phyloP scores from a whole-genome alignment of 805 yeast species.

The Metschnikowia hibisci region DNA sequence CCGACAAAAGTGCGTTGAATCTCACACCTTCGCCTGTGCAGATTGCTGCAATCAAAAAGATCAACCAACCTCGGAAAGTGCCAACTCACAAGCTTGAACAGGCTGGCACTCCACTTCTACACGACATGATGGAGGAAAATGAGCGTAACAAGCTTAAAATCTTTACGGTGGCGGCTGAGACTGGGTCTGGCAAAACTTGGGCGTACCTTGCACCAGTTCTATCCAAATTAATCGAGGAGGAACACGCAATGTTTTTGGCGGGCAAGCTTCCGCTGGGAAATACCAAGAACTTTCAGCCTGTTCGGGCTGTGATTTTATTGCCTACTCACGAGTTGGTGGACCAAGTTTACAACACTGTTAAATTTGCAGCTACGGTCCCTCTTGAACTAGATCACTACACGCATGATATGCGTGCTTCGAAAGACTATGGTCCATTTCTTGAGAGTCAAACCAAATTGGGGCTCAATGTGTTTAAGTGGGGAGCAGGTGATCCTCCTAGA shows the following conservation, averaged over 20 bases:
- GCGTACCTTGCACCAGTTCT: conserved; percentile 79
- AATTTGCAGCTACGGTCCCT: conserved; percentile 24
- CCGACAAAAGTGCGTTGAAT: conserved; percentile 27
- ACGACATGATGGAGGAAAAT: conserved; percentile 27
- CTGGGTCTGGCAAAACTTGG: conserved; percentile 96
- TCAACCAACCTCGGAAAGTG: conserved; percentile 42
- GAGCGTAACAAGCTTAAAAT: conserved; percentile 43
- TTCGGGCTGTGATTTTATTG: conserved; percentile 71
- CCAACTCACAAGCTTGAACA: conserved; percentile 25
- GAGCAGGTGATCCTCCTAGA: conserved; percentile 51
- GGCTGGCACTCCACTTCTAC: conserved; percentile 23
- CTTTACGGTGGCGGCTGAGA: conserved; percentile 88
- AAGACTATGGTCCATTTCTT: conserved; percentile 23
- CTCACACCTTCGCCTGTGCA: conserved; percentile 78
- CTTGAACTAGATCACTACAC: conserved; percentile 20
- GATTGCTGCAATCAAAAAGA: conserved; percentile 60
- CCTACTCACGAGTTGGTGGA: conserved; percentile 88
- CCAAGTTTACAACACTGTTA: conserved; percentile 59
- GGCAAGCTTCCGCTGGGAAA: conserved; percentile 20
- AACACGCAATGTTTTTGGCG: conserved; percentile 26
- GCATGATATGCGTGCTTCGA: conserved; percentile 17
- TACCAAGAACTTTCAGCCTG: conserved; percentile 28
- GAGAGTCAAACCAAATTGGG: conserved; percentile 30
- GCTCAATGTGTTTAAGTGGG: conserved; percentile 56
- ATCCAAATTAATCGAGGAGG: conserved; percentile 61